Percentiles rank a stretch among this genome's conserved stretches.
Conservation (phyloP, 495 filamentous ascomycete genomes). For the Cladorrhinum samala region DNA sequence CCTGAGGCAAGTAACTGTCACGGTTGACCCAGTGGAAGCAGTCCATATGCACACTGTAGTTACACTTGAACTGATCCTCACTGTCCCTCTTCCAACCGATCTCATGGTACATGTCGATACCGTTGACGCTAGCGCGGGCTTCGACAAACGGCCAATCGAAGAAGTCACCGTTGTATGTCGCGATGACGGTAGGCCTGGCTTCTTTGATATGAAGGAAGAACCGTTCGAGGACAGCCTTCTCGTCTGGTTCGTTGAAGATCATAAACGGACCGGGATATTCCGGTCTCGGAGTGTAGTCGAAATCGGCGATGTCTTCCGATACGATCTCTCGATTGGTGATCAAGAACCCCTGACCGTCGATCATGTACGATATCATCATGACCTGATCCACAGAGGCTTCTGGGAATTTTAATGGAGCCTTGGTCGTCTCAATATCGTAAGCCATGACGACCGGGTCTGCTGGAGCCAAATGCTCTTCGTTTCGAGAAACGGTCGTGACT, state of each 20-base stretch:
- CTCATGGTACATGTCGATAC: conserved; percentile 99
- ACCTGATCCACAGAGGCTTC: conserved; percentile 92
- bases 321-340: conserved; percentile 99
- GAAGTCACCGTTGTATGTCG: conserved; percentile 99
- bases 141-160: conserved; percentile 99
- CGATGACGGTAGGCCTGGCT: conserved; percentile 89
- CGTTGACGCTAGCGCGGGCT: conserved; percentile 79
- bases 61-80: conserved; percentile 92
- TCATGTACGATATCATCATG: conserved; percentile 99
- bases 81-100: conserved; percentile 93
- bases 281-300: conserved; percentile 95
- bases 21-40: conserved; percentile 98
- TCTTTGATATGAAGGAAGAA: conserved; percentile 97
- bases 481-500: conserved; percentile 66
- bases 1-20: conserved; percentile 96
- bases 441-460: conserved; percentile 95
- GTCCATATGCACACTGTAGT: conserved; percentile 97
- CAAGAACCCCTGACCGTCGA: conserved; percentile 94
- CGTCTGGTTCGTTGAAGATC: conserved; percentile 96
- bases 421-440: conserved; percentile 97
- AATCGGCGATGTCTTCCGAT: conserved; percentile 94
- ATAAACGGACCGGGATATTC: conserved; percentile 94
- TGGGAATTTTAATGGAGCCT: conserved; percentile 96
- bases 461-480: conserved; percentile 81
- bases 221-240: conserved; percentile 77